Conservation (phyloP, 23 red algal species). For the Gracilaria caudata region DNA sequence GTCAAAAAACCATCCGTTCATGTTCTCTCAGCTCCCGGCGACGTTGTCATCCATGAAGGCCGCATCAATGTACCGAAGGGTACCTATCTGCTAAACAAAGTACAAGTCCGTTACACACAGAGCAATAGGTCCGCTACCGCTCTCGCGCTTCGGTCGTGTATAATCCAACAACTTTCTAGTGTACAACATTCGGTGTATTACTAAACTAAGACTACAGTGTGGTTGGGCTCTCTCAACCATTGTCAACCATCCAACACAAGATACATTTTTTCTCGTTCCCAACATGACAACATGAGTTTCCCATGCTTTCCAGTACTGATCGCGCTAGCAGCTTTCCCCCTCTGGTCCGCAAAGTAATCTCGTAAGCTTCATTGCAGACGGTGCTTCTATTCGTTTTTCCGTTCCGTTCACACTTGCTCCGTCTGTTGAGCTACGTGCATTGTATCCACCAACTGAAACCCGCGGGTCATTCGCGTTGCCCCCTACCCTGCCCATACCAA, state of each 20-base stretch:
- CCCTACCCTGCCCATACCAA: neutral
- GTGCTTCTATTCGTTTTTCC: constrained; percentile 16
- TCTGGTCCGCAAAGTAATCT: constrained; percentile 17
- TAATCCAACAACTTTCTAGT: neutral
- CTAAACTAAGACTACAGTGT: too few species aligned
- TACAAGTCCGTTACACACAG: too few species aligned
- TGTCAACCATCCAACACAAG: too few species aligned
- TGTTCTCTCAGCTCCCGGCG: too few species aligned
- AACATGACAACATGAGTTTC: neutral
- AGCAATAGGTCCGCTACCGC: too few species aligned
- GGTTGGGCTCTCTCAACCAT: too few species aligned
- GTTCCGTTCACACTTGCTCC: neutral
- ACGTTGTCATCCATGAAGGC: too few species aligned
- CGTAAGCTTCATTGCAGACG: constrained; percentile 44
- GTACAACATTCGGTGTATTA: neutral
- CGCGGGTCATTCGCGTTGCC: neutral
- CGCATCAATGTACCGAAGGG: too few species aligned
- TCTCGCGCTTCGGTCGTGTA: too few species aligned
- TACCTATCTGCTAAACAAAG: too few species aligned
- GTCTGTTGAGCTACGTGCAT: neutral
- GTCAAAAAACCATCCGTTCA: too few species aligned
- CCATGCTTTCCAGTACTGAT: neutral
- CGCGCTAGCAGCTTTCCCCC: neutral
- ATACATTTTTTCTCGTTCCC: neutral
- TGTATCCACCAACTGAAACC: neutral